Conservation (phyloP, 1,139 yeast species). For the Protomyces inouyei region DNA sequence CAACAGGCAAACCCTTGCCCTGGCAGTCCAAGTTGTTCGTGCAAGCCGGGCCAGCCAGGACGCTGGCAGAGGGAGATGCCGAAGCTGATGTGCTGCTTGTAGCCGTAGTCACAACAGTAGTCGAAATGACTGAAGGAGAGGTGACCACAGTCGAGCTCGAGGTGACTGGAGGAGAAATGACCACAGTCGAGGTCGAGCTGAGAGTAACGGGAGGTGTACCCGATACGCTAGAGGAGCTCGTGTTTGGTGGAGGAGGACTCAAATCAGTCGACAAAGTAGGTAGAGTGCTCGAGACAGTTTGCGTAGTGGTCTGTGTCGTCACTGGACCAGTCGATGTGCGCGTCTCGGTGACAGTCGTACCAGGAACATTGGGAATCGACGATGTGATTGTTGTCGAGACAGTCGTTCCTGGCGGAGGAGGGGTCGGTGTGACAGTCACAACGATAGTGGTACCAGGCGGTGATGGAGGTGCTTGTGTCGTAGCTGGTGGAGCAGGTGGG, state of each 20-base stretch:
- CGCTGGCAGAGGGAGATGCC: neutral
- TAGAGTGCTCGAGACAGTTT: too few species aligned
- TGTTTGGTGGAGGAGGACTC: too few species aligned
- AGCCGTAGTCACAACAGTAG: neutral
- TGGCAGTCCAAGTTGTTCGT: neutral
- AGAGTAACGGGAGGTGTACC: too few species aligned
- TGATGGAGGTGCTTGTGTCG: neutral
- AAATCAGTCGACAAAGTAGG: too few species aligned
- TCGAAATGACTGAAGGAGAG: neutral
- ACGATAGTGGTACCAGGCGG: neutral
- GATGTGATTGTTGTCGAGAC: neutral
- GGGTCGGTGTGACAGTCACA: neutral
- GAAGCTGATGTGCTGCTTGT: neutral
- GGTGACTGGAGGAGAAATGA: neutral
- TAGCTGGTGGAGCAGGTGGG: neutral
- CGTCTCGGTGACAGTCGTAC: neutral
- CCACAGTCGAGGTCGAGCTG: too few species aligned
- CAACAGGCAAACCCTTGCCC: neutral
- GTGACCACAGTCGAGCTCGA: neutral
- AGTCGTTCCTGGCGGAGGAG: neutral
- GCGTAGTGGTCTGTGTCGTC: too few species aligned
- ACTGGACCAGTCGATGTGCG: too few species aligned
- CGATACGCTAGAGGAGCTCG: neutral
- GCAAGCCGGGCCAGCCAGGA: neutral
- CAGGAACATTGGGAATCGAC: neutral